Base-by-base conservation (phyloP, 768 basidiomycete species). In the Mycena galericulata region DNA sequence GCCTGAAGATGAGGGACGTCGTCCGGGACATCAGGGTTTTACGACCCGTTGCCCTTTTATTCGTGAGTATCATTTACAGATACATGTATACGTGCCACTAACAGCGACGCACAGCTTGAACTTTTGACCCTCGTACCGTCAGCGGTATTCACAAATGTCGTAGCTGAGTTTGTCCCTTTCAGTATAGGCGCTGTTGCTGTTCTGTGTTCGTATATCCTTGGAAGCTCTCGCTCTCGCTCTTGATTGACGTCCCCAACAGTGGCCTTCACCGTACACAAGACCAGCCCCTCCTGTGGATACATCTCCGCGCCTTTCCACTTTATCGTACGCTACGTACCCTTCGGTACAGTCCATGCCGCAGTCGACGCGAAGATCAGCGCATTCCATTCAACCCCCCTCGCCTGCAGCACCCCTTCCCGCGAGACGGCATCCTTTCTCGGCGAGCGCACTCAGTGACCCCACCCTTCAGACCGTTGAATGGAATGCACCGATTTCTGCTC, bases 161-260 rank as follows among this genome's bases (percentile, higher is more conserved):
- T 85, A 7, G 82, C 76, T 0, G 80, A 85, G 38, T 83, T 82
- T 50, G 67, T 86, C 20, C 83, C 84, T 1, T 83, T 81, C 66
- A 79, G 81, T 62, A 68, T 86, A 22, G 83, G 82, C 29, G 76
- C 82, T 10, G 59, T 86, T 14, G 63, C 81, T 22, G 84, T 86
- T 22, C 72, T 87, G 18, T 74, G 85, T 86, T 67, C 72, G 82
- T 71, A 22, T 29, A 43, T 51, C 36, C 17, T 36, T 18, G 27
- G 11, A 22, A 18, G 15, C 9, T 49, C 56, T 20, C 15, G 26
- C n/a, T 41, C 18, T 30, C 32, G 38, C 49, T 69, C n/a, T 68
- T 14, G 4, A 2, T 10, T 29, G 18, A n/a, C n/a, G n/a, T n/a
- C n/a, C n/a, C n/a, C 18, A 34, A 40, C 40, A 75, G 72, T 62